These are phyloP conservation scores for Rhodocollybia butyracea DNA, from an alignment of 768 basidiomycete species.

Conservation along the genomic window DNA sequence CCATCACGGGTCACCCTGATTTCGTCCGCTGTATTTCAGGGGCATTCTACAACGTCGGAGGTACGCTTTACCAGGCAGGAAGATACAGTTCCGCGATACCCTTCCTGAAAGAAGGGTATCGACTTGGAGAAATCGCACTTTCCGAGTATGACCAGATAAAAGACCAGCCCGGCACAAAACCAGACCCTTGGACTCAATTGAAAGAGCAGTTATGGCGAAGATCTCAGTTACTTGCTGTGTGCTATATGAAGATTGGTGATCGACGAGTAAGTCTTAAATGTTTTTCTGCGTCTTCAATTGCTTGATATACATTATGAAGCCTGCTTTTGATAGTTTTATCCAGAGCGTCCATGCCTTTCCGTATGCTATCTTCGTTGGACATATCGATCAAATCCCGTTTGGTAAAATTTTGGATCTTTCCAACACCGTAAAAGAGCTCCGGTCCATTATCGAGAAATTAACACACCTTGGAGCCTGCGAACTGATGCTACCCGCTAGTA, in stretches of 20 bases:
- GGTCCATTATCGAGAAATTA: conserved; percentile 56
- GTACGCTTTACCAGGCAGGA: conserved; percentile 63
- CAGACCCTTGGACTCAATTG: conserved; percentile 52
- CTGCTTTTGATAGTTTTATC: conserved; percentile 55
- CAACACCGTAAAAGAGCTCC: conserved; percentile 50
- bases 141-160: conserved; percentile 16
- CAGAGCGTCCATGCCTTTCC: conserved; percentile 54
- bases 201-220: conserved; percentile 65
- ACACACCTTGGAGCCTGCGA: conserved; percentile 70
- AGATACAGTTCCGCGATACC: conserved; percentile 61
- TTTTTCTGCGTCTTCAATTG: neutral
- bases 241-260: conserved; percentile 75
- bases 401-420: conserved; percentile 37
- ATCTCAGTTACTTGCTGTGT: conserved; percentile 81
- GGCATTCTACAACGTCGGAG: conserved; percentile 66
- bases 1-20: conserved; percentile 40
- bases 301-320: conserved; percentile 32
- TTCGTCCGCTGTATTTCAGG: conserved; percentile 69
- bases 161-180: conserved; percentile 27
- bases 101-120: conserved; percentile 63
- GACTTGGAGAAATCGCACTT: conserved; percentile 48
- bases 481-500: conserved; percentile 47
- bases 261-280: conserved; percentile 49
- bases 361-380: conserved; percentile 37
- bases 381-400: conserved; percentile 24